Base-by-base conservation (phyloP, 768 basidiomycete genomes). In the Terana coerulea region DNA sequence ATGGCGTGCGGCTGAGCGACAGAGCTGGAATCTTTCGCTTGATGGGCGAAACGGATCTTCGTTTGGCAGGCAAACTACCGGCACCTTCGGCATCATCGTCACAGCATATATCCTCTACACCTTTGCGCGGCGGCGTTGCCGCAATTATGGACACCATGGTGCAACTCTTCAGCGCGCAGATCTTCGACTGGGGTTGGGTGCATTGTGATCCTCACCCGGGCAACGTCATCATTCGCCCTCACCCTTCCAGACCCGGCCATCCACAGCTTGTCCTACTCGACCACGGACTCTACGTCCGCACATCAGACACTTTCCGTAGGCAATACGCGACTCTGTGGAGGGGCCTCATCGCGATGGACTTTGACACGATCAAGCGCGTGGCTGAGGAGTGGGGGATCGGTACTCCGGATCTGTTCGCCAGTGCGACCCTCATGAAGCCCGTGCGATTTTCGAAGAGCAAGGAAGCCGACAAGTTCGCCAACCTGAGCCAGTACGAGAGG, bases 101-200 rank as follows among this genome's bases (percentile, higher is more conserved):
- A 22, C 37, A 31, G 35, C 42, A 19, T 11, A 34, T 19, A 47
- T 52, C 41, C 14, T n/a, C n/a, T 17, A 51, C 6, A 37, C 56
- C 47, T 1, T 69, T 87, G 9, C 77, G 76, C 57, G 86, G 87
- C 10, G 87, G 87, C 22, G 69, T 80, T 30, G 67, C 72, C 46
- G 69, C 76, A 28, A 75, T 90, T 50, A 92, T 97, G 91, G 81
- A 88, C 54, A 83, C 84, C 19, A 91, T 92, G 78, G 83, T 93
- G 31, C 86, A 91, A 54, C 74, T 92, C 2, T 94, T 94, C 72
- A 86, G 86, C 26, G 90, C 88, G 2, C 91, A 83, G 73, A 94
- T 94, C 68, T 98, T 97, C 66, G 78, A 79, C 52, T 97, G 88
- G 88, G 92, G 93, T 10, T 93, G 84, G 77, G 86, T 93, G 3